These are phyloP conservation scores for Penicillium samsonianum DNA, from an alignment of 495 filamentous ascomycete genomes.

Conservation along the genomic window DNA sequence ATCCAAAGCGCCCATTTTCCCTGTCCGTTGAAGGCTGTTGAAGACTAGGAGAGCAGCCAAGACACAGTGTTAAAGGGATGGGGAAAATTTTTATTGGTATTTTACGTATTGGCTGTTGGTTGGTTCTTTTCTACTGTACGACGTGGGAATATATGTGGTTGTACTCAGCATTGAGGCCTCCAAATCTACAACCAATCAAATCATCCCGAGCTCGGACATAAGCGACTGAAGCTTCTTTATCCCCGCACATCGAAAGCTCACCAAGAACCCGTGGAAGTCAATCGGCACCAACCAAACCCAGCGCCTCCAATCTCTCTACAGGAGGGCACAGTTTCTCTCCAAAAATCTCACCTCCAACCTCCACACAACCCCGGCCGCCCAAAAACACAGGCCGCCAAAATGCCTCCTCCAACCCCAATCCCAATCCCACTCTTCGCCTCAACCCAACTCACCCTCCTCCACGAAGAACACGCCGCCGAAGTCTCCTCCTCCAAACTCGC, in stretches of 20 bases:
- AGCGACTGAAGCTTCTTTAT: conserved; percentile 5
- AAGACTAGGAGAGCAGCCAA: no score
- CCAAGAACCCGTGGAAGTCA: not conserved
- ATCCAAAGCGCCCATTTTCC: no score
- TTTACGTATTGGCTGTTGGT: no score
- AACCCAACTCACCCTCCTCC: conserved; percentile 76
- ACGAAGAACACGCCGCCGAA: conserved; percentile 73
- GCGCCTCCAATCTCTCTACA: not conserved
- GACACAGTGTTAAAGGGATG: no score
- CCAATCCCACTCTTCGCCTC: conserved; percentile 76
- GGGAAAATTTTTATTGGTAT: no score
- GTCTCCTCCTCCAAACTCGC: conserved; percentile 52
- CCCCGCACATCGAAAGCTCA: conserved; percentile 7
- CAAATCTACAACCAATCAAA: not conserved
- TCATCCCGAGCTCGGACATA: conserved; percentile 6
- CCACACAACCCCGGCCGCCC: not conserved
- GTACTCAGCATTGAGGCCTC: no score
- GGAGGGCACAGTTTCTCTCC: not conserved
- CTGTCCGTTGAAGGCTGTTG: no score
- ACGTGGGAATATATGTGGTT: no score
- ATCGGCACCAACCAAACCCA: not conserved
- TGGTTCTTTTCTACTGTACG: no score
- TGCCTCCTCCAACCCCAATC: conserved; percentile 37
- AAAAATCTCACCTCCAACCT: not conserved
- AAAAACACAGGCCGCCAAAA: no score